A percentile compares a stretch with the other conserved stretches of the same genome.
These are phyloP conservation scores for Sordaria brevicollis DNA, from an alignment of 495 filamentous ascomycete genomes.

Conservation along the genomic window DNA sequence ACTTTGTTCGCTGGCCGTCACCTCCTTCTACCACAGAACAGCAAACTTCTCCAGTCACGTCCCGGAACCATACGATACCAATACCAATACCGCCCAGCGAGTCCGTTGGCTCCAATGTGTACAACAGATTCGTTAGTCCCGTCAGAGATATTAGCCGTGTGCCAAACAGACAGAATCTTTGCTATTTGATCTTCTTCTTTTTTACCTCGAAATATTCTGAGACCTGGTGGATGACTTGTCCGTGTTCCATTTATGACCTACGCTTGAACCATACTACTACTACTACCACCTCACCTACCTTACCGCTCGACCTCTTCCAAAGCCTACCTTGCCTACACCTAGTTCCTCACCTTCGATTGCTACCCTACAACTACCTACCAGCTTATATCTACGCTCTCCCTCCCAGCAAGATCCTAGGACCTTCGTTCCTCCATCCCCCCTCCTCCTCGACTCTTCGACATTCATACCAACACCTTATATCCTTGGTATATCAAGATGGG, in stretches of 20 bases:
- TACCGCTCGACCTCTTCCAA: neutral
- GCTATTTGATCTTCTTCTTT: neutral
- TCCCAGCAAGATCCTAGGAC: neutral
- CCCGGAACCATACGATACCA: neutral
- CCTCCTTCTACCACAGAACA: neutral
- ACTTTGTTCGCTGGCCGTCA: neutral
- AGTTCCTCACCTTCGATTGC: neutral
- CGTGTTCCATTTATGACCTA: neutral
- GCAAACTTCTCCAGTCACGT: neutral
- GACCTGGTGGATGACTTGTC: neutral
- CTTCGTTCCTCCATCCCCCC: neutral
- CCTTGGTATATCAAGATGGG: conserved; percentile 20
- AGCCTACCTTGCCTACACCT: neutral
- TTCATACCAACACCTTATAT: neutral
- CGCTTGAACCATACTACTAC: neutral
- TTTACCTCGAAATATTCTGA: neutral
- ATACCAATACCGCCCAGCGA: neutral
- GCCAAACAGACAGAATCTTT: neutral
- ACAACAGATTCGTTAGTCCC: neutral
- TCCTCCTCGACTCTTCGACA: neutral
- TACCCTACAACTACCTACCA: neutral
- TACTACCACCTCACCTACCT: neutral
- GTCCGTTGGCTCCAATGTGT: neutral
- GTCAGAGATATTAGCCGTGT: neutral
- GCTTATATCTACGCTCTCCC: neutral